These are phyloP conservation scores for Pyrenophora seminiperda DNA, from an alignment of 2,329 filamentous ascomycete genomes.

Conservation along the genomic window DNA sequence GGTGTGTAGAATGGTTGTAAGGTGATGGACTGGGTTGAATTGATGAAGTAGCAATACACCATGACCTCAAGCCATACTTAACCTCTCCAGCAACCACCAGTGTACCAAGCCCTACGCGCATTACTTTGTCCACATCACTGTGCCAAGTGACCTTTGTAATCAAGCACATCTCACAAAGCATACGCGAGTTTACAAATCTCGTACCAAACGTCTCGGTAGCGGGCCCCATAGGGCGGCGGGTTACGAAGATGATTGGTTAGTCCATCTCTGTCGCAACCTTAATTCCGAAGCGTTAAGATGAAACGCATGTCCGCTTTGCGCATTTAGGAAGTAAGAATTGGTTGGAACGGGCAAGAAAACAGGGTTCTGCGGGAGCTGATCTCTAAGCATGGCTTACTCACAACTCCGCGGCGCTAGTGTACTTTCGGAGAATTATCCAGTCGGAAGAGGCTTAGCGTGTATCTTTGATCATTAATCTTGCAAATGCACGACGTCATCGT, in stretches of 20 bases:
- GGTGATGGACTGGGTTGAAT: background rate
- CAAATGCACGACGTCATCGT: too few relatives aligned
- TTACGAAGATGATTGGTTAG: background rate
- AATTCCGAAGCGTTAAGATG: background rate
- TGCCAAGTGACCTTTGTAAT: background rate
- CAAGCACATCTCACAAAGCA: slow-evolving; percentile 3
- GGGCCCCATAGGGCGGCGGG: background rate
- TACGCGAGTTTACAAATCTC: background rate
- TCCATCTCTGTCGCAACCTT: background rate
- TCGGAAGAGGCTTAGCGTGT: background rate
- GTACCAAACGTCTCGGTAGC: background rate
- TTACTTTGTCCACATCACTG: background rate
- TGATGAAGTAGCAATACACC: background rate
- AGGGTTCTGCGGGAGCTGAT: background rate
- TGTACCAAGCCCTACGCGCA: background rate
- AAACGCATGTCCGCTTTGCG: background rate
- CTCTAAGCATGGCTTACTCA: background rate
- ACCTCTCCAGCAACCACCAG: background rate
- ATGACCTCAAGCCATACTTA: background rate
- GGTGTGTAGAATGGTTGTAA: background rate
- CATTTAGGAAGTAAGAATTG: background rate
- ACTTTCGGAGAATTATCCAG: background rate
- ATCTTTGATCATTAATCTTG: background rate
- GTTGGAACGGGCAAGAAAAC: background rate
- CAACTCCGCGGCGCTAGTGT: background rate